These are phyloP conservation scores for Didymella pinodella DNA, from an alignment of 2,329 filamentous ascomycete genomes.

Conservation along the genomic window DNA sequence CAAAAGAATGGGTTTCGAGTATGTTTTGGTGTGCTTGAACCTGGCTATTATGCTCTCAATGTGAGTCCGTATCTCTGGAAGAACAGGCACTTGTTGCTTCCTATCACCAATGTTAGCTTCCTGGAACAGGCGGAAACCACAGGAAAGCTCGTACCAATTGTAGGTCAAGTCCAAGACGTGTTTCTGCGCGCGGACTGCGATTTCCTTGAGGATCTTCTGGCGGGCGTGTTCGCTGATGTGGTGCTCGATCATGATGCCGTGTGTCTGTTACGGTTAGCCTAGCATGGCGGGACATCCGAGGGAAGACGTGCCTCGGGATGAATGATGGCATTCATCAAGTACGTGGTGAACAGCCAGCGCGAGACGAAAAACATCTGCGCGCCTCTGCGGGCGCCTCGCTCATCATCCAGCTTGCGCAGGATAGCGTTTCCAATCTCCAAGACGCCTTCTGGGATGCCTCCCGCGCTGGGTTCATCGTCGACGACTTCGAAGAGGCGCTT, in stretches of 20 bases:
- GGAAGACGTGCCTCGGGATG: constrained; percentile 77
- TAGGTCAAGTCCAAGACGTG: constrained; percentile 78
- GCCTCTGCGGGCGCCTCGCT: constrained; percentile 71
- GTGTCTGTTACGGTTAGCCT: constrained; percentile 57
- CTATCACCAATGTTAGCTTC: constrained; percentile 45
- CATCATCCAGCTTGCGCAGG: constrained; percentile 74
- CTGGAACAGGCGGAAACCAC: constrained; percentile 24
- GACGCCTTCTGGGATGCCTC: constrained; percentile 85
- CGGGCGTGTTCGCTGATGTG: constrained; percentile 91
- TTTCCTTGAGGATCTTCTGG: constrained; percentile 75
- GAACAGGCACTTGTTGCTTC: constrained; percentile 68
- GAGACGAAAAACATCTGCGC: constrained; percentile 85
- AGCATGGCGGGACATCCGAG: constrained; percentile 18
- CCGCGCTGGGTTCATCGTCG: constrained; percentile 77
- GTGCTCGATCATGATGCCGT: constrained; percentile 79
- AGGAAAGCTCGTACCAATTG: constrained; percentile 64
- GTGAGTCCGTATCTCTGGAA: constrained; percentile 69
- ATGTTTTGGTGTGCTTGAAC: constrained; percentile 60
- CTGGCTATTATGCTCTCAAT: constrained; percentile 75
- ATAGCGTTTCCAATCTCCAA: constrained; percentile 87
- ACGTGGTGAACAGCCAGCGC: constrained; percentile 91
- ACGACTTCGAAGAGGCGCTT: constrained; percentile 84
- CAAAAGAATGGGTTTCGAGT: constrained; percentile 66
- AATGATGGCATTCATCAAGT: constrained; percentile 81
- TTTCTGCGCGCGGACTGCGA: constrained; percentile 80